Base-by-base conservation (phyloP, 1,284 basidiomycete species). In the Trichosporon inkin region DNA sequence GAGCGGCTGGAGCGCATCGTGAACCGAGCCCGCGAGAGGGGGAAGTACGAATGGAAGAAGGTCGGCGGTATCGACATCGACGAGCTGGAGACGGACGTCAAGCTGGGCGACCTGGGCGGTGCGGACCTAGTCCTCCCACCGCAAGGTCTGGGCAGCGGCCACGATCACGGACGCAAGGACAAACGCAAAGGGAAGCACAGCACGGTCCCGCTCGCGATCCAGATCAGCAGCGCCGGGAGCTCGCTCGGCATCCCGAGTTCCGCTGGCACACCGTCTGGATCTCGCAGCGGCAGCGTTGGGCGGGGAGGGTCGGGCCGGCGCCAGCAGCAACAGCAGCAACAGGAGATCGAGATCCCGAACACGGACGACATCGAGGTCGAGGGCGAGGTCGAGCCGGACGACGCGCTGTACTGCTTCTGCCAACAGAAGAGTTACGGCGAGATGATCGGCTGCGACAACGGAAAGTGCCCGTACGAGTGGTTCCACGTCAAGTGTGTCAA, bases 381-480 rank as follows among this genome's bases (percentile, higher is more conserved):
- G 17, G 64, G 54, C 11, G 71, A 71, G 24, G 68, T 60, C 1
- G 77, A 73, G 36, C 68, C 65, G 8, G 78, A 79, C 59, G 72
- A 78, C 66, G 85, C 82, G 67, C 82, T 85, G n/a, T 98, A 98
- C 77, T 98, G 93, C 78, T 85, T 88, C 81, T 97, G 93, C 75
- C 84, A 91, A 69, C 83, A 88, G 20, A 83, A 88, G 63, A 92
- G 89, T 72, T 94, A 88, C 71, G 93, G 93, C 37, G 89, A 93
- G 77, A 96, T 96, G 93, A 90, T 96, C 70, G 93, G 86, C 4
- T 97, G 93, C 75, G 93, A 97, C 75, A 89, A 88, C 68, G 80
- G 82, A 17, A 82, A 83, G 53, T 97, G 93, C 78, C 86, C 87
- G 69, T 83, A 84, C 62, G 92, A 96, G 86, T 96, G 93, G 91